Evolutionary conservation across 1,139 yeast species (phyloP).

Genomic region (Yamadazyma trypodendri): DNA sequence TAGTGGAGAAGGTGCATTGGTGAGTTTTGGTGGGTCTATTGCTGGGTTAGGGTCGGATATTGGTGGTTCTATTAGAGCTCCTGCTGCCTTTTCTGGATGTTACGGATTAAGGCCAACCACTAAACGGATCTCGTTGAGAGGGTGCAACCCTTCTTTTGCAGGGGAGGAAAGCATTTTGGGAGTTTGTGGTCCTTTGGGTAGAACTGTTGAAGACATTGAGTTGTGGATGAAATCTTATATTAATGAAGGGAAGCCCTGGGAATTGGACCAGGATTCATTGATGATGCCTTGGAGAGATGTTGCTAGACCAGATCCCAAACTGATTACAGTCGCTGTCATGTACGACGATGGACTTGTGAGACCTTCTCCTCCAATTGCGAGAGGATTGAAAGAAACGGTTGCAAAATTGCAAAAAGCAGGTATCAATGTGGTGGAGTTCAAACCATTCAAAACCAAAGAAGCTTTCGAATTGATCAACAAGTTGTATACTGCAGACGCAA

Average conservation of each 20-base stretch:
- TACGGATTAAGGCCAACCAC: conserved; percentile 69
- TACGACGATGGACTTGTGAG: conserved; percentile 39
- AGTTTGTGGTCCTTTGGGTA: conserved; percentile 62
- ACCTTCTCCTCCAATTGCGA: conserved; percentile 55
- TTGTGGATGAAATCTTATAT: conserved; percentile 57
- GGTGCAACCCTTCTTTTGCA: conserved; percentile 50
- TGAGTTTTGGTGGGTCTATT: conserved; percentile 61
- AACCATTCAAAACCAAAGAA: conserved; percentile 50
- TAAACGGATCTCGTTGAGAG: conserved; percentile 51
- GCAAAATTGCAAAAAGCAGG: conserved; percentile 30
- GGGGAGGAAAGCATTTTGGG: conserved; percentile 59
- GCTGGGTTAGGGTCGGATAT: conserved; percentile 75
- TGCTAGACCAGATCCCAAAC: conserved; percentile 39
- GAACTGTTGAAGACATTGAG: conserved; percentile 61
- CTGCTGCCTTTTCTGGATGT: conserved; percentile 69
- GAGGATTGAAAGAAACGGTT: conserved; percentile 29
- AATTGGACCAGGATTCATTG: conserved; percentile 50
- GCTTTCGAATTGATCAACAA: conserved; percentile 52
- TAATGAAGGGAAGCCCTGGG: conserved; percentile 69
- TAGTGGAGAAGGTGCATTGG: conserved; percentile 74
- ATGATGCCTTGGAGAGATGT: conserved; percentile 65
- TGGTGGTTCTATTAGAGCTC: conserved; percentile 76
- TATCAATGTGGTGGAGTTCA: conserved; percentile 37
- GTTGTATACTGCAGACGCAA: conserved; percentile 60
- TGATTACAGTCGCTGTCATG: conserved; percentile 35